Evolutionary conservation across 106 monocot species (phyloP), one percentile per base, ranked within the genome.

Genomic region (Vanilla planifolia): DNA sequence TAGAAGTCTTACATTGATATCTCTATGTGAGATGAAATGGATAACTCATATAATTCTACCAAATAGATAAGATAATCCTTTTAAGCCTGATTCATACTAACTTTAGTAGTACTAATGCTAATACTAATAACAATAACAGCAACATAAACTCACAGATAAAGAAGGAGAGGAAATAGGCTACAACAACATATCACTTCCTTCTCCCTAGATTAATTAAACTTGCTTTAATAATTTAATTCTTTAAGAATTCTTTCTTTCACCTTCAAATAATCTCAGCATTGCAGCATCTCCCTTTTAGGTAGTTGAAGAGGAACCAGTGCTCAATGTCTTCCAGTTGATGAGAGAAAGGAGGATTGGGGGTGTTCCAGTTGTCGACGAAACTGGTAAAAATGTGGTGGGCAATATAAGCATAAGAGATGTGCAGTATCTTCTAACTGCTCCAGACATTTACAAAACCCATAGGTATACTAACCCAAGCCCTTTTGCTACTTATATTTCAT

Each of bases 351-450:
- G 86, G 52, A 70, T 95, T 36, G 95, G 95, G 39, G 95, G 95
- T 13, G 67, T 95, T 42, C 95, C 95, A 8, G 78, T 95, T 30
- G 80, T 95, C 36, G 83, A 86, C 26, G 78, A 4, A 61, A 76
- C 60, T 60, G 73, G 81, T 19, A 65, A 71, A 37, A 85, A 68
- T 37, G 86, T 78, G 21, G 63, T 84, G 21, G 95, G 95, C 47
- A 95, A 95, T 68, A 95, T 95, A 30, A 95, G 95, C 74, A 84
- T 95, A 23, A 86, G 95, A 80, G 95, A 95, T 73, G 82, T 90
- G 25, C 95, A 95, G 36, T 95, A 86, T 78, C 95, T 95, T 61
- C 57, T 95, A 34, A 84, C 72, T 22, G 71, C 89, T 55, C 86
- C 95, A 46, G 86, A 95, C 28, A 86, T 90, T 53, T 95, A 86